Conservation (phyloP, 1,284 basidiomycete species). For the Coriolopsis trogii region DNA sequence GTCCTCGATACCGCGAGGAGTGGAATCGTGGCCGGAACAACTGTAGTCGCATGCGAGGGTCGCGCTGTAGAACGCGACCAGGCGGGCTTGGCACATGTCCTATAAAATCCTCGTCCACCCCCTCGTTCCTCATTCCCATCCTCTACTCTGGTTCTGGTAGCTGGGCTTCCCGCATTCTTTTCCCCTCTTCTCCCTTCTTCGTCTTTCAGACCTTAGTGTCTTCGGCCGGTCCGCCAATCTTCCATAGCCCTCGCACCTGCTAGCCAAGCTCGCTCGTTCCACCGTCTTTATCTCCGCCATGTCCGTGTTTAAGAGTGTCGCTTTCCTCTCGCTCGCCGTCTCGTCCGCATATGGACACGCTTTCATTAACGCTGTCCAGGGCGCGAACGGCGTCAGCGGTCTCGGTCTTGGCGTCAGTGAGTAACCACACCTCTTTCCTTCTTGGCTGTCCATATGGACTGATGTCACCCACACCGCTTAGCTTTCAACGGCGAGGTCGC, state of each 20-base stretch:
- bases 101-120: too few species aligned
- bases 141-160: slow-evolving; percentile 11
- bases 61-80: too few species aligned
- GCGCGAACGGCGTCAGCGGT: slow-evolving; percentile 10
- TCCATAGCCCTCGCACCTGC: slow-evolving; percentile 4
- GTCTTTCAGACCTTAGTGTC: slow-evolving; percentile 2
- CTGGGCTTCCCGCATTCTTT: slow-evolving; percentile 11
- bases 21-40: too few species aligned
- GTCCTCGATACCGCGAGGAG: too few species aligned
- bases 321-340: slow-evolving; percentile 9
- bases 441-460: background rate
- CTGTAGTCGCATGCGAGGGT: too few species aligned
- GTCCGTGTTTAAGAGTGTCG: slow-evolving; percentile 8
- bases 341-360: slow-evolving; percentile 13
- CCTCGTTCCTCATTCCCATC: slow-evolving; percentile 9
- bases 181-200: slow-evolving; percentile 5
- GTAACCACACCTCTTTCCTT: background rate
- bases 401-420: slow-evolving; percentile 9
- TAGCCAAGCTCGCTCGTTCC: slow-evolving; percentile 4
- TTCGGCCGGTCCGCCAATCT: slow-evolving; percentile 13
- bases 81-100: too few species aligned
- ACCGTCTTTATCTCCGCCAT: slow-evolving; percentile 3
- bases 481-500: slow-evolving; percentile 13
- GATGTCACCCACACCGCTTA: background rate
- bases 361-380: slow-evolving; percentile 8